Evolutionary conservation across 805 yeast species (phyloP).

Genomic region (Sugiyamaella smithiae): DNA sequence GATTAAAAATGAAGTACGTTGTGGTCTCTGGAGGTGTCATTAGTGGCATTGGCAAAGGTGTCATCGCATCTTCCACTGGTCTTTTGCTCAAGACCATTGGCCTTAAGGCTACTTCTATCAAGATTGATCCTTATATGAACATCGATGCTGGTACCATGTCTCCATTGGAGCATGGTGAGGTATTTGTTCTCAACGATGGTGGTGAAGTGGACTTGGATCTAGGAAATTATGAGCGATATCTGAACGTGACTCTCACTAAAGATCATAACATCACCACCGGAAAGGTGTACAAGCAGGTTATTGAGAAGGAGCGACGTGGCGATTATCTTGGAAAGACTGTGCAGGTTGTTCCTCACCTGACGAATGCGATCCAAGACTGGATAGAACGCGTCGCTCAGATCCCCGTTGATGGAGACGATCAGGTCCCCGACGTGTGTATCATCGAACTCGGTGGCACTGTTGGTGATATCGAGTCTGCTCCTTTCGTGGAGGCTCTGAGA

Average conservation of each 20-base stretch:
- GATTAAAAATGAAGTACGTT: slow-evolving; percentile 93
- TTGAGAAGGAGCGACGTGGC: slow-evolving; percentile 91
- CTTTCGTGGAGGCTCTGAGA: slow-evolving; percentile 97
- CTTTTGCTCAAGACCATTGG: slow-evolving; percentile 91
- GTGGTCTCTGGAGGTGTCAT: slow-evolving; percentile 99
- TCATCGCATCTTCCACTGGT: slow-evolving; percentile 94
- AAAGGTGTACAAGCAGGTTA: slow-evolving; percentile 90
- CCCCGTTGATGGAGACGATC: slow-evolving; percentile 87
- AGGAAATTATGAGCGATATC: slow-evolving; percentile 96
- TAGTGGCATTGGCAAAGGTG: slow-evolving; percentile 99
- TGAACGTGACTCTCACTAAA: slow-evolving; percentile 85
- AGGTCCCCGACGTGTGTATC: slow-evolving; percentile 93
- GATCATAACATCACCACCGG: slow-evolving; percentile 99
- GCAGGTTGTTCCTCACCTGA: slow-evolving; percentile 97
- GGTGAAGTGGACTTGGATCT: slow-evolving; percentile 98
- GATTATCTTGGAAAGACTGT: slow-evolving; percentile 99
- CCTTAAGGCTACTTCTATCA: slow-evolving; percentile 91
- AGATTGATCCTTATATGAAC: slow-evolving; percentile 98
- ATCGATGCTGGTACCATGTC: slow-evolving; percentile 99
- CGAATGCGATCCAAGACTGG: slow-evolving; percentile 98
- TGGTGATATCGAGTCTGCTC: slow-evolving; percentile 98
- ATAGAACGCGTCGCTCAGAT: slow-evolving; percentile 86
- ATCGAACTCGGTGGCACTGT: slow-evolving; percentile 99
- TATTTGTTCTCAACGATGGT: slow-evolving; percentile 96
- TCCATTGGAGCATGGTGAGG: slow-evolving; percentile 98